Base-by-base conservation (phyloP, 331 rosid genomes). In the Malus hybrid region DNA sequence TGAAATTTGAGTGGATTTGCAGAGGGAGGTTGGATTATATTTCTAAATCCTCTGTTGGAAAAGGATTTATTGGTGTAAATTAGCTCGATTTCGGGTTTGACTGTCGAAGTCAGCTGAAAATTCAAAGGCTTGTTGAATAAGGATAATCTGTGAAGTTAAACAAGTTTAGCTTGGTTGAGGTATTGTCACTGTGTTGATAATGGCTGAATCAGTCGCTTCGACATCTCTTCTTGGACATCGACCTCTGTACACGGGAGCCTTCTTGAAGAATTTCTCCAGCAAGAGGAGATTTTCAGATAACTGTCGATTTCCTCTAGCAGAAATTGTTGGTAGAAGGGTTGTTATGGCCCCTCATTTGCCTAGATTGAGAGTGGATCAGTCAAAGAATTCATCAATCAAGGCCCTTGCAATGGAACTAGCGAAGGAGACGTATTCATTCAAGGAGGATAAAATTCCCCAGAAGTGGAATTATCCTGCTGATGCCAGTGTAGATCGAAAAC, bases 131-230 rank as follows among this genome's bases (percentile, higher is more conserved):
- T 64, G 54, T 77, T 62, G 32, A 12, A 54, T 65, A n/a, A 76
- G 71, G 72, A 54, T 19, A 63, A 29, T 32, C 62, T 56, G 29
- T 60, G 71, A 4, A 31, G 56, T 66, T 64, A 61, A 19, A 54
- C 36, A 59, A 19, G 77, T 71, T 32, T 81, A 33, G 79, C 42
- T 85, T 72, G 82, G 44, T 86, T 56, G 67, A 67, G 80, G 29
- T 9, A 8, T 46, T 42, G 42, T 72, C 63, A 56, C 12, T 22
- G 74, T 24, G 27, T 24, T 2, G 13, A 81, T 59, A 68, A 94
- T 95, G 99, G 91, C 86, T 71, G 97, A 95, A 75, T 90, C 97
- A 55, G 79, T 95, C 81, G 87, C 99, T 83, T 86, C 96, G 69
- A 90, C 95, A 67, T 89, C 93, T 34, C 75, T 92, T 67, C 86